Percentiles rank a stretch among this genome's conserved stretches.
phyloP scores from a whole-genome alignment of 176 grass and related monocot genomes.

The Calamus simplicifolius region DNA sequence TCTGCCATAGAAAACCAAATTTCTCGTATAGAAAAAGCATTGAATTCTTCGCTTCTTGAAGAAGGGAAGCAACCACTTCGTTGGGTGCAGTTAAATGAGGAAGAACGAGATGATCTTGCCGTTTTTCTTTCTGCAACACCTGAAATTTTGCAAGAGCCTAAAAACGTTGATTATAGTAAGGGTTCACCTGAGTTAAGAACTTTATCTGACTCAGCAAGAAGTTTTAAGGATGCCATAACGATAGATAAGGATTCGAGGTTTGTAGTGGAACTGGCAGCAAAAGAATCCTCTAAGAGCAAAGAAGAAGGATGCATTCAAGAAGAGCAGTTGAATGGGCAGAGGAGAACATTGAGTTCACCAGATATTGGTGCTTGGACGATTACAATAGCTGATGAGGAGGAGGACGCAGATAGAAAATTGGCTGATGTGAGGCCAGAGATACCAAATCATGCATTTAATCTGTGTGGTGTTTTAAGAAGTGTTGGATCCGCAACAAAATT shows the following conservation, averaged over 20 bases:
- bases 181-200: constrained; percentile 15
- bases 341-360: constrained; percentile 14
- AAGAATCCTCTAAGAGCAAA: constrained; percentile 35
- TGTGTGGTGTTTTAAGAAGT: constrained; percentile 31
- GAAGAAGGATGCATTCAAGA: constrained; percentile 18
- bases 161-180: constrained; percentile 15
- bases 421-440: constrained; percentile 10
- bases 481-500: constrained; percentile 33
- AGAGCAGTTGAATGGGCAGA: constrained; percentile 34
- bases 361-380: constrained; percentile 45
- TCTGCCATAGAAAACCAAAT: constrained; percentile 58
- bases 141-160: constrained; percentile 24
- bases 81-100: constrained; percentile 78
- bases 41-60: constrained; percentile 38
- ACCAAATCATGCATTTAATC: constrained; percentile 16
- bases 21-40: constrained; percentile 35
- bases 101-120: constrained; percentile 67
- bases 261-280: constrained; percentile 21
- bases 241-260: constrained; percentile 19
- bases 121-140: constrained; percentile 67
- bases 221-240: background rate
- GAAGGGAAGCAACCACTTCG: constrained; percentile 32
- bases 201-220: background rate
- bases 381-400: constrained; percentile 33
- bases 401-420: constrained; percentile 27